Evolutionary conservation across 1,284 basidiomycete genomes (phyloP).

Genomic region (Malassezia dermatis): DNA sequence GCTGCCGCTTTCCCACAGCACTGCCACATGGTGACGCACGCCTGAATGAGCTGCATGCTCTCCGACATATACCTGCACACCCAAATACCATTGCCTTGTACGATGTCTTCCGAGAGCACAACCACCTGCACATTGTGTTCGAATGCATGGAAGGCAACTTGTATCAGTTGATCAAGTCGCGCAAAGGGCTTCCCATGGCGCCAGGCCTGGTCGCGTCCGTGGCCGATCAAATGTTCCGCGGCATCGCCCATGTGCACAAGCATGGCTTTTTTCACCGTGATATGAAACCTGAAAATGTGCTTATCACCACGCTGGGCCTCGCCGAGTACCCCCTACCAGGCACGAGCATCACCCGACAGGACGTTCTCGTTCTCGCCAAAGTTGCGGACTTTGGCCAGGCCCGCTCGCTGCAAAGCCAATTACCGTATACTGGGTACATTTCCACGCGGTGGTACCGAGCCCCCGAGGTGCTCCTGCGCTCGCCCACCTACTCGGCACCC

Average conservation of each 20-base stretch:
- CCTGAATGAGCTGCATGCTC: slow-evolving; percentile 80
- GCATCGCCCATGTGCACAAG: slow-evolving; percentile 82
- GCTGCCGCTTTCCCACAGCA: slow-evolving; percentile 62
- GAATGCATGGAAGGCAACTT: slow-evolving; percentile 99
- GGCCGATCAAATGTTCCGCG: slow-evolving; percentile 80
- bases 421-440: slow-evolving; percentile 97
- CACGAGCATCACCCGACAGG: slow-evolving; percentile 54
- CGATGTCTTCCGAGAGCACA: slow-evolving; percentile 93
- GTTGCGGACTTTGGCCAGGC: slow-evolving; percentile 97
- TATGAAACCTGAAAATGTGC: slow-evolving; percentile 99
- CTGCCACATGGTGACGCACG: slow-evolving; percentile 84
- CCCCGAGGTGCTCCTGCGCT: slow-evolving; percentile 85
- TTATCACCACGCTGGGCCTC: slow-evolving; percentile 96
- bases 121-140: slow-evolving; percentile 97
- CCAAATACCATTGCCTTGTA: slow-evolving; percentile 96
- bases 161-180: slow-evolving; percentile 95
- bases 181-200: slow-evolving; percentile 84
- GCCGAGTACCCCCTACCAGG: slow-evolving; percentile 65
- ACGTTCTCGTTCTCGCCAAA: slow-evolving; percentile 94
- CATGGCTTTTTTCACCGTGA: slow-evolving; percentile 97
- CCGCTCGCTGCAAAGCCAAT: slow-evolving; percentile 71
- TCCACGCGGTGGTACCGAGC: slow-evolving; percentile 98
- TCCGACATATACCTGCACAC: slow-evolving; percentile 85
- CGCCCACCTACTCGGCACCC: slow-evolving; percentile 83
- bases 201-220: slow-evolving; percentile 90